Conservation (phyloP, 2,329 filamentous ascomycete genomes). For the Aureobasidium sp. region DNA sequence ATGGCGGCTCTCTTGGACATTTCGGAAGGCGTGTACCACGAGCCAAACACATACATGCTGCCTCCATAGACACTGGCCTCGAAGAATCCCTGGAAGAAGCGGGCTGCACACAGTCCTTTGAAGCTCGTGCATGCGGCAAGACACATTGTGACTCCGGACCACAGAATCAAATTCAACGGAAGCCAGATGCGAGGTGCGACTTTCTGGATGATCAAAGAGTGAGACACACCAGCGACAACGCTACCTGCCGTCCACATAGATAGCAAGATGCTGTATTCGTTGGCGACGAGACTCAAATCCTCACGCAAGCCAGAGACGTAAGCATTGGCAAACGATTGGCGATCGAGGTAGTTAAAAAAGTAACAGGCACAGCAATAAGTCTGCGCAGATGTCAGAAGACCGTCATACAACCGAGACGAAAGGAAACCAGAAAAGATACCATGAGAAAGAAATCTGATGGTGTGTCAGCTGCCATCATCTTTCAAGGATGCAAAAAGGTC, state of each 20-base stretch:
- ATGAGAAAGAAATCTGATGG: background rate
- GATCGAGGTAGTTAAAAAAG: slow-evolving; percentile 36
- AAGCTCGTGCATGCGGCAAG: slow-evolving; percentile 31
- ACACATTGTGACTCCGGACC: slow-evolving; percentile 58
- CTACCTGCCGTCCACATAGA: slow-evolving; percentile 31
- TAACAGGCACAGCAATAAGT: slow-evolving; percentile 12
- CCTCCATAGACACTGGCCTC: slow-evolving; percentile 42
- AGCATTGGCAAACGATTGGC: slow-evolving; percentile 47
- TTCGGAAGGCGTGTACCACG: slow-evolving; percentile 55
- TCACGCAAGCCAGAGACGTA: slow-evolving; percentile 50
- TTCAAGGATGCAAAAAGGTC: too few relatives aligned
- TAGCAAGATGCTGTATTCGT: slow-evolving; percentile 40
- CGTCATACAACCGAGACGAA: background rate
- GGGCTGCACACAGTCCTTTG: slow-evolving; percentile 26
- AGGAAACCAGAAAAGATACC: background rate
- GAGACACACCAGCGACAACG: slow-evolving; percentile 54
- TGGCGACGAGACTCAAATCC: slow-evolving; percentile 42
- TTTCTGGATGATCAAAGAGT: slow-evolving; percentile 57
- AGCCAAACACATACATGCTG: slow-evolving; percentile 42
- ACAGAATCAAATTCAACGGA: slow-evolving; percentile 56
- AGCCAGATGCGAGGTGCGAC: slow-evolving; percentile 54
- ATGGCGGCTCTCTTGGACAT: slow-evolving; percentile 56
- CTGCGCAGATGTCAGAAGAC: background rate
- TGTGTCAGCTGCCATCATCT: background rate
- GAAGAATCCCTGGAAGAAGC: slow-evolving; percentile 43